Conservation (phyloP, 2,329 filamentous ascomycete species). For the Alternaria dauci region DNA sequence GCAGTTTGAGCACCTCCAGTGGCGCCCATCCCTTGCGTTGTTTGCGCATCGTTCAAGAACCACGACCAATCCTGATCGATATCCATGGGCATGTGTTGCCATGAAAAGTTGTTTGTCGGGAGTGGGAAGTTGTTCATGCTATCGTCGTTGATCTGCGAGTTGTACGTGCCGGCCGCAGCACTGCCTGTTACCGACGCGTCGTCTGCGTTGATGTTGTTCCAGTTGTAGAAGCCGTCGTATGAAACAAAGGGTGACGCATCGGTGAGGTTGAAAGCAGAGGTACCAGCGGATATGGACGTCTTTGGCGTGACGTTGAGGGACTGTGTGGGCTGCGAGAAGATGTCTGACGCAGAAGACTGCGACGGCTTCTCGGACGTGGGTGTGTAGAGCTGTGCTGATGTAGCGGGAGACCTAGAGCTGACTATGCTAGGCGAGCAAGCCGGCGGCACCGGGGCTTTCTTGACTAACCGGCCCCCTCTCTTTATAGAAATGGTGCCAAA, state of each 20-base stretch:
- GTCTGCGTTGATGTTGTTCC: conserved; percentile 31
- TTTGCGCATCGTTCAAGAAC: conserved; percentile 47
- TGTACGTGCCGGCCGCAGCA: conserved; percentile 12
- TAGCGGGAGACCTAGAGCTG: conserved; percentile 5
- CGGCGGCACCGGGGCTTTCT: conserved; percentile 3
- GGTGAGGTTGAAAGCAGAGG: conserved; percentile 20
- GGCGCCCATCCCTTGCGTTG: conserved; percentile 16
- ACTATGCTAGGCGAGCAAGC: conserved; percentile 3
- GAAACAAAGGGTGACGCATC: conserved; percentile 44
- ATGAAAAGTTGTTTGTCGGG: conserved; percentile 48
- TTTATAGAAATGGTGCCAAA: conserved; percentile 54
- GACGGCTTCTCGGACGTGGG: conserved; percentile 22
- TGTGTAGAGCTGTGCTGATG: conserved; percentile 17
- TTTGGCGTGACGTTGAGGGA: conserved; percentile 25
- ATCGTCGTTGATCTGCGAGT: conserved; percentile 42
- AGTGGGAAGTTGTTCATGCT: conserved; percentile 42
- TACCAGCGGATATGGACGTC: conserved; percentile 21
- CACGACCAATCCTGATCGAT: conserved; percentile 55
- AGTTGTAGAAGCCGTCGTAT: conserved; percentile 54
- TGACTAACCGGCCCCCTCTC: conserved; percentile 35
- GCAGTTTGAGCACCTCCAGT: neutral
- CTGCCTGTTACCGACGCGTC: conserved; percentile 13
- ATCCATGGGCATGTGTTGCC: conserved; percentile 53
- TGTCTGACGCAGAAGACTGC: conserved; percentile 16
- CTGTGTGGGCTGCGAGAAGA: conserved; percentile 23